Conservation (phyloP, 2,329 filamentous ascomycete genomes). For the Nemania abortiva region DNA sequence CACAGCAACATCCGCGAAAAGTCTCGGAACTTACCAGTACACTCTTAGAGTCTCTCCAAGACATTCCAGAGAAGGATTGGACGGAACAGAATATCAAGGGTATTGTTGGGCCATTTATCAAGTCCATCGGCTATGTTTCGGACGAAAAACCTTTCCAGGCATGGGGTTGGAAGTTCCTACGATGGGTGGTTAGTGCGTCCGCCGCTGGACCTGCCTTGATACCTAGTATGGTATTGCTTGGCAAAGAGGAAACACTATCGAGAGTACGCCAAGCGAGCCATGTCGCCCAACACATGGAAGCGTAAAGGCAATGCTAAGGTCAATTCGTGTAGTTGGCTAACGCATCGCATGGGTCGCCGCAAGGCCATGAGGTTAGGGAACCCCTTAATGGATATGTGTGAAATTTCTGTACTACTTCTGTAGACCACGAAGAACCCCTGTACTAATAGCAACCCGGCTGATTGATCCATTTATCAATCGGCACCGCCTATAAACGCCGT, state of each 20-base stretch:
- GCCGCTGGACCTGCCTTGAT: constrained; percentile 44
- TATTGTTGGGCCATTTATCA: constrained; percentile 40
- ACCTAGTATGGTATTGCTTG: constrained; percentile 46
- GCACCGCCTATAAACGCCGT: constrained; percentile 46
- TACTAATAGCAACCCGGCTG: constrained; percentile 37
- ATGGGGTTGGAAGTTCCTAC: constrained; percentile 48
- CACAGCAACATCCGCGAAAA: constrained; percentile 9
- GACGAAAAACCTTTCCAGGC: constrained; percentile 18
- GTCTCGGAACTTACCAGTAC: constrained; percentile 37
- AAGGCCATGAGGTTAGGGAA: neutral
- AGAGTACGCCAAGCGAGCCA: constrained; percentile 42
- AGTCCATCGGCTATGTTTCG: constrained; percentile 36
- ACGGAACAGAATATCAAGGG: constrained; percentile 38
- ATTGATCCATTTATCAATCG: constrained; percentile 26
- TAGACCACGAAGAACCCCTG: constrained; percentile 40
- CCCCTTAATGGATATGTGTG: constrained; percentile 22
- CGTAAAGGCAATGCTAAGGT: constrained; percentile 8
- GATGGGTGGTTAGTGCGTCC: constrained; percentile 47
- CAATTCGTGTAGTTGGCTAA: neutral
- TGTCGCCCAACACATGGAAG: constrained; percentile 33
- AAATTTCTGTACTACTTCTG: constrained; percentile 35
- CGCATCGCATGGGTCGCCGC: neutral
- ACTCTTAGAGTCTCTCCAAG: constrained; percentile 37
- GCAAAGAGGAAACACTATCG: constrained; percentile 45
- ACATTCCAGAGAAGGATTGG: constrained; percentile 41